Base-by-base conservation (phyloP, 1,284 basidiomycete species). In the Puccinia polysora region DNA sequence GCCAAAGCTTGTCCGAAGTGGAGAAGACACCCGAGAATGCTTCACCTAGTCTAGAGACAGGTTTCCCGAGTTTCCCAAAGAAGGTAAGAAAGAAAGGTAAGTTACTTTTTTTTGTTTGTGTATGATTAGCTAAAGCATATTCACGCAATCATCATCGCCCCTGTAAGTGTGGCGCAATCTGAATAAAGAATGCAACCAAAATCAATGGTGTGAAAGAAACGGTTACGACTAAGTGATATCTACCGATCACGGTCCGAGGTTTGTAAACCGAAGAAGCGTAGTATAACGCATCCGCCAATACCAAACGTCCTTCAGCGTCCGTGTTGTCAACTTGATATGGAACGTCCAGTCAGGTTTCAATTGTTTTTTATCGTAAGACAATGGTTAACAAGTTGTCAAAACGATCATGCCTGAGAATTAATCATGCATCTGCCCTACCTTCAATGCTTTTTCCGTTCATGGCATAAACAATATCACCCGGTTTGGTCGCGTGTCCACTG, bases 391-490 rank as follows among this genome's bases (percentile, higher is more conserved):
- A n/a, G n/a, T n/a, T n/a, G n/a, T n/a, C n/a, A 49, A 52, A n/a
- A 30, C 0, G 10, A 30, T 90, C 92, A 81, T 92, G 92, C 81
- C 92, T 89, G 45, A 93, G 14, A 30, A 4, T 34, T 28, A 40
- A 62, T 56, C 3, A 23, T n/a, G n/a, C n/a, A n/a, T n/a, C n/a
- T n/a, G n/a, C n/a, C n/a, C n/a, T n/a, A 70, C 67, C 85, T 79
- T 93, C 89, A 38, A 94, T 84, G 0, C 88, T 87, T 80, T 91
- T 90, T 49, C 91, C 90, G 78, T 91, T 92, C 86, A 90, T 90
- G 5, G 90, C 88, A 75, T 71, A 71, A 30, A 71, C 47, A 28
- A 71, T 71, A 32, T 90, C 89, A 50, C 90, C 91, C 0, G 91
- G 91, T 81, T 93, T 94, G 73, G 86, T 93, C 7, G 91, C 91